phyloP scores from a whole-genome alignment of 2,329 filamentous ascomycete genomes.

The Pestalotiopsis sp. region DNA sequence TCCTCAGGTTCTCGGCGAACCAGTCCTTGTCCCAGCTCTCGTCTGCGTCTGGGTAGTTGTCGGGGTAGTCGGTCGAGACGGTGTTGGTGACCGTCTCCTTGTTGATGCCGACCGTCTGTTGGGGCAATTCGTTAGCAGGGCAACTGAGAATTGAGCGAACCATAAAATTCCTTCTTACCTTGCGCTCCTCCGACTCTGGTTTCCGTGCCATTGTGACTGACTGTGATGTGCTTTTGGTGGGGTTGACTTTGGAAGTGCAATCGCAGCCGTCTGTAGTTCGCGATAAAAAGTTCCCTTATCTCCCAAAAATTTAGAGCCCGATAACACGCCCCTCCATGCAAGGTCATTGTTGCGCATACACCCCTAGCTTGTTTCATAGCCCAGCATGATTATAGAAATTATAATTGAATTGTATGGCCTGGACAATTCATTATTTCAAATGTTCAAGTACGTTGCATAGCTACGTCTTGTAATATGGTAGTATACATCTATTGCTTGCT shows the following conservation, averaged over 20 bases:
- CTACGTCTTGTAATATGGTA: not conserved
- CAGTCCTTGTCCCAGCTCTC: slow-evolving; percentile 75
- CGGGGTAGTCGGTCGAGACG: slow-evolving; percentile 87
- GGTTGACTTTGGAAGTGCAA: slow-evolving; percentile 17
- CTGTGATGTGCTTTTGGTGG: slow-evolving; percentile 23
- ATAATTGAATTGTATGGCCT: too few relatives aligned
- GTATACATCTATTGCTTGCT: not conserved
- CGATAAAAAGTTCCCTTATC: slow-evolving; percentile 17
- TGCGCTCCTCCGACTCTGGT: slow-evolving; percentile 30
- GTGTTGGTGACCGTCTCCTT: slow-evolving; percentile 89
- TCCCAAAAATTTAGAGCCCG: slow-evolving; percentile 22
- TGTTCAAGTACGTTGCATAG: not conserved
- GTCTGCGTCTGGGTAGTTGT: slow-evolving; percentile 88
- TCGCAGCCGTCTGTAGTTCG: slow-evolving; percentile 16
- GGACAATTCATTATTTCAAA: not conserved
- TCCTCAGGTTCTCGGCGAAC: slow-evolving; percentile 71
- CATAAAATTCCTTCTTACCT: slow-evolving; percentile 21
- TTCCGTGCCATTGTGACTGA: slow-evolving; percentile 30
- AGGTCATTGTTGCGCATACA: slow-evolving; percentile 14
- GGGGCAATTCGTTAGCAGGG: slow-evolving; percentile 21
- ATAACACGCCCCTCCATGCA: slow-evolving; percentile 13
- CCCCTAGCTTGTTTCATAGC: slow-evolving; percentile 18
- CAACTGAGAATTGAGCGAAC: not conserved
- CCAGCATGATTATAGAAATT: too few relatives aligned
- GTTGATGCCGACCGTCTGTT: slow-evolving; percentile 82